Base-by-base conservation (phyloP, 2,329 filamentous ascomycete species). In the Monilinia fructigena region DNA sequence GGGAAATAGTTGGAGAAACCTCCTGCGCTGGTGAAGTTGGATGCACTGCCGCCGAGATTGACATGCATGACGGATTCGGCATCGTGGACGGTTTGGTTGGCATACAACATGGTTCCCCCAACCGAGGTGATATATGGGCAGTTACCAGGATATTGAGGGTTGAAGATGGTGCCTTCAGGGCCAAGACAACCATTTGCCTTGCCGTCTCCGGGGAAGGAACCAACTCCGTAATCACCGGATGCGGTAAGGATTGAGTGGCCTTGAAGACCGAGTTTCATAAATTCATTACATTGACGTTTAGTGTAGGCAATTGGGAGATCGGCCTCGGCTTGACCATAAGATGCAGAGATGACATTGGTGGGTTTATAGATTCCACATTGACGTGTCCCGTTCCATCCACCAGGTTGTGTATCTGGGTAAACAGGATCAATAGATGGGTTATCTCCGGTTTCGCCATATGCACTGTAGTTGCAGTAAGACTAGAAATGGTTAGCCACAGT, bases 111-210 rank as follows among this genome's bases (percentile, higher is more conserved):
- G n/a, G 86, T 87, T 1, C 84, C 88, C 8, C 89, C 89, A 1
- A 91, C 84, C 2, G 82, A 78, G 0, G 89, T 91, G 10, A 91
- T 83, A 75, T 85, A 91, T 0, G 88, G 89, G 71, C 89, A 92
- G 0, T 83, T 83, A 0, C 83, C 84, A 0, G 89, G 89, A 76
- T 91, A 92, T 6, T 81, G 82, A 1, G 71, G 72, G 45, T 71
- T 72, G 65, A 72, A 74, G 26, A 73, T 71, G 5, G 23, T 55
- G 5, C 68, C 63, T 23, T 71, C 48, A 5, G 70, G 64, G 18
- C 73, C 72, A 16, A 71, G 84, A 66, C 82, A 82, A 3, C 79
- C 82, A 66, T 84, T 80, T 48, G 77, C 79, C 23, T 86, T 86
- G 66, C 89, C 85, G 72, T 88, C 86, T 66, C 81, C 81, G 62